phyloP scores from a whole-genome alignment of 176 grass and related monocot species.

The Oryza glaberrima region DNA sequence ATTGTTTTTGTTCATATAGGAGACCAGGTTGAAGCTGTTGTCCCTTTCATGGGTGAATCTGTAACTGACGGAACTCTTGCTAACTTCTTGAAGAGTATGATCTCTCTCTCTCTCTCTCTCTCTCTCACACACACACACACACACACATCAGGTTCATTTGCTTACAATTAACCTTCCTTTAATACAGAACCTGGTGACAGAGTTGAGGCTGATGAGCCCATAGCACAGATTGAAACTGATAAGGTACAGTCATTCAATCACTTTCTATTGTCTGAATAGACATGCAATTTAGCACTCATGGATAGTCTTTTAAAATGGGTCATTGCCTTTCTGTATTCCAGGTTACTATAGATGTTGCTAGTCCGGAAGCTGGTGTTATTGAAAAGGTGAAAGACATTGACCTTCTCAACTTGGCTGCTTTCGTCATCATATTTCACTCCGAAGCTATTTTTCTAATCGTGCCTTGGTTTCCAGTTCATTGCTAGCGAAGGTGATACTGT shows the following conservation, averaged over 20 bases:
- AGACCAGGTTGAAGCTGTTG: constrained; percentile 81
- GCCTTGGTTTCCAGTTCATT: constrained; percentile 57
- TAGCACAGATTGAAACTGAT: constrained; percentile 98
- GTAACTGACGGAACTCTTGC: constrained; percentile 98
- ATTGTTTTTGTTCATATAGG: constrained; percentile 43
- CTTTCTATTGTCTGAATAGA: constrained; percentile 16
- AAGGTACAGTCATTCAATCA: constrained; percentile 51
- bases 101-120: neutral
- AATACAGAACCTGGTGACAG: constrained; percentile 85
- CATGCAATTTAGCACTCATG: neutral
- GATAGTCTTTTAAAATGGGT: neutral
- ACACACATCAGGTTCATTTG: neutral
- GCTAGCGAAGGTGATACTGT: constrained; percentile 93
- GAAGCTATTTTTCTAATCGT: constrained; percentile 21
- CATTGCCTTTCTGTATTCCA: constrained; percentile 37
- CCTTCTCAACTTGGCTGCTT: constrained; percentile 23
- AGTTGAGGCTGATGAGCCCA: constrained; percentile 87
- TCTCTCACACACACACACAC: neutral
- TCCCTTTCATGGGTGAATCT: constrained; percentile 99
- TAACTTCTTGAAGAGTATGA: constrained; percentile 89
- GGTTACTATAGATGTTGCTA: constrained; percentile 95
- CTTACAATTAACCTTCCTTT: constrained; percentile 31
- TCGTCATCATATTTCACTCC: neutral
- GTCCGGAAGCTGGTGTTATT: constrained; percentile 86
- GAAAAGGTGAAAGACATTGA: constrained; percentile 61